Conservation (phyloP, 2,329 filamentous ascomycete species). For the Onygenales sp. region DNA sequence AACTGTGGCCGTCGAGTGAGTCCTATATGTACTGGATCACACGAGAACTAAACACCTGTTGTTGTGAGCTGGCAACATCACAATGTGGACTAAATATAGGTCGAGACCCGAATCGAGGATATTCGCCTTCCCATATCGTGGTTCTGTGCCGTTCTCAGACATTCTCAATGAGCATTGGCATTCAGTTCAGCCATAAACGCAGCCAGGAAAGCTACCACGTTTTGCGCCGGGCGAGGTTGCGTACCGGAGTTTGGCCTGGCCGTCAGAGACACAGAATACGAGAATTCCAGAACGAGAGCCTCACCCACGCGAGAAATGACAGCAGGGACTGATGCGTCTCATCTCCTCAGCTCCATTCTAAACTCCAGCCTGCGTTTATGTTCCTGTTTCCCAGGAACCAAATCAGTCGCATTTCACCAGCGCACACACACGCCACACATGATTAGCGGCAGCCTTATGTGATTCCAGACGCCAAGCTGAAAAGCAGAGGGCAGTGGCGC, state of each 20-base stretch:
- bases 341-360: background rate
- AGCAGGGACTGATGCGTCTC: background rate
- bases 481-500: background rate
- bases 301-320: background rate
- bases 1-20: background rate
- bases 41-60: background rate
- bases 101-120: background rate
- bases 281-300: background rate
- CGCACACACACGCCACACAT: no score
- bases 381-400: background rate
- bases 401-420: no score
- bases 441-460: no score
- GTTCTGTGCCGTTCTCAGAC: background rate
- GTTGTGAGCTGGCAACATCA: background rate
- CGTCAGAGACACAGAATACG: background rate
- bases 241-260: background rate
- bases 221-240: background rate
- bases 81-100: background rate
- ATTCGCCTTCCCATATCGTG: background rate
- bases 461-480: no score
- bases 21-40: background rate
- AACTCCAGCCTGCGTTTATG: background rate
- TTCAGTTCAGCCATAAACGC: background rate
- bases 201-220: background rate
- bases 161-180: background rate